Base-by-base conservation (phyloP, 495 filamentous ascomycete species). In the Xylaria cubensis region DNA sequence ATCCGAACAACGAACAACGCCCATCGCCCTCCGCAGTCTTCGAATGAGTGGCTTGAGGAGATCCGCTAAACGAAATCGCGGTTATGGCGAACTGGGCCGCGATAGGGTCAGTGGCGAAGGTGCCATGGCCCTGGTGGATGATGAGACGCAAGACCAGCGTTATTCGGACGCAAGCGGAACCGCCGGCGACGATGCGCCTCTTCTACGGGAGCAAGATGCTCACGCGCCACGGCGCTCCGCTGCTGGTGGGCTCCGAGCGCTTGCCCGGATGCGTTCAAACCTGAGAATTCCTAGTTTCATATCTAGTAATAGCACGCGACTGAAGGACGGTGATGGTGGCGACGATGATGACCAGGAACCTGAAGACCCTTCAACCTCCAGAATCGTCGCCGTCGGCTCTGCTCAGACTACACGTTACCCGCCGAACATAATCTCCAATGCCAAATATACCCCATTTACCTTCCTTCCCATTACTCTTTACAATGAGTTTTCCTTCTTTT, bases 401-500 rank as follows among this genome's bases (percentile, higher is more conserved):
- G 39, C 72, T 21, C 86, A 91, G 73, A 73, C 84, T 26, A 81
- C 86, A 10, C 85, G 86, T 48, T 93, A 90, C 78, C 93, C 93
- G n/a, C 87, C 90, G 19, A 99, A 99, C 78, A 87, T 92, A 39
- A 88, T 99, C 53, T 97, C 94, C 24, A 98, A 99, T 82, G 95
- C 97, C 53, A 98, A 98, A 88, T 99, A 98, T 78, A 97, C 95
- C n/a, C 89, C 94, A 0, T 93, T 93, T 86, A 96, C 91, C 71
- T 99, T 99, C 81, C 87, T 99, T 3, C 97, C 97, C 4, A 86
- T 93, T 32, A 98, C 97, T 0, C 85, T 98, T 15, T 99, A 97
- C 80, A 97, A 98, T 84, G 97, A 99, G 75, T 99, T 99, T 78
- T 97, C 94, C 58, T 98, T 98, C 83, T 99, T 99, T 82, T 97